These are phyloP conservation scores for Cornus suecica DNA, from an alignment of 148 eudicot species.

Conservation along the genomic window DNA sequence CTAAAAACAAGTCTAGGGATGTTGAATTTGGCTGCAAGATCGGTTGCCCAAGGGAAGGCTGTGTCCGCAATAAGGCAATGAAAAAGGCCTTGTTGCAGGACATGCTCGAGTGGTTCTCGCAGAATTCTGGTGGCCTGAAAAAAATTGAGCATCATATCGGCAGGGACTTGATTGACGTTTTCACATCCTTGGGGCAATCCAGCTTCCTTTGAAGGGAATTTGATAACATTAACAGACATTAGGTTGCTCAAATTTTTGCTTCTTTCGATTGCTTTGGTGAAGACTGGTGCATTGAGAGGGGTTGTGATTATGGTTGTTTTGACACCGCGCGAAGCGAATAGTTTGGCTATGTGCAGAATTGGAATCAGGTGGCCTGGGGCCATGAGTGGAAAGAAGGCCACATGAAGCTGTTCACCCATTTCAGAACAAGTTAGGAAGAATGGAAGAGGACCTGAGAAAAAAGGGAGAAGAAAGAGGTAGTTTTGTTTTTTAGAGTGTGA, in stretches of 20 bases:
- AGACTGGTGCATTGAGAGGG: background rate
- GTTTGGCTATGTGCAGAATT: conserved; percentile 17
- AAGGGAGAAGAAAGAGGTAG: background rate
- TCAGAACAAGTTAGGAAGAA: background rate
- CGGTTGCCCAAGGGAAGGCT: conserved; percentile 34
- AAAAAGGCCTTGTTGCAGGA: background rate
- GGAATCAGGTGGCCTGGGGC: conserved; percentile 25
- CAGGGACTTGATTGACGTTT: background rate
- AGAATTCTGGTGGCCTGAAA: background rate
- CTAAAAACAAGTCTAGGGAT: conserved; percentile 26
- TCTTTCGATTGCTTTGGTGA: conserved; percentile 4
- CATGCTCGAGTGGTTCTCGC: background rate
- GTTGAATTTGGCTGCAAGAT: conserved; percentile 18
- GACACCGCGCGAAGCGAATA: conserved; percentile 11
- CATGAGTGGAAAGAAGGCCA: conserved; percentile 23
- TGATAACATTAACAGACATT: background rate
- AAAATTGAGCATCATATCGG: background rate
- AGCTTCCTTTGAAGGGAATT: background rate
- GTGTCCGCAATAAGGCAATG: conserved; percentile 23
- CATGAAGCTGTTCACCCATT: conserved; percentile 8
- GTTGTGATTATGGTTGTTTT: conserved; percentile 23
- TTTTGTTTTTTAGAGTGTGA: too few species aligned
- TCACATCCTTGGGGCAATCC: background rate
- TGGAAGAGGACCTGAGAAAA: background rate
- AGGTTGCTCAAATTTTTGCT: background rate